These are phyloP conservation scores for Leishmania tropica DNA, from an alignment of 208 protist species.

Conservation along the genomic window DNA sequence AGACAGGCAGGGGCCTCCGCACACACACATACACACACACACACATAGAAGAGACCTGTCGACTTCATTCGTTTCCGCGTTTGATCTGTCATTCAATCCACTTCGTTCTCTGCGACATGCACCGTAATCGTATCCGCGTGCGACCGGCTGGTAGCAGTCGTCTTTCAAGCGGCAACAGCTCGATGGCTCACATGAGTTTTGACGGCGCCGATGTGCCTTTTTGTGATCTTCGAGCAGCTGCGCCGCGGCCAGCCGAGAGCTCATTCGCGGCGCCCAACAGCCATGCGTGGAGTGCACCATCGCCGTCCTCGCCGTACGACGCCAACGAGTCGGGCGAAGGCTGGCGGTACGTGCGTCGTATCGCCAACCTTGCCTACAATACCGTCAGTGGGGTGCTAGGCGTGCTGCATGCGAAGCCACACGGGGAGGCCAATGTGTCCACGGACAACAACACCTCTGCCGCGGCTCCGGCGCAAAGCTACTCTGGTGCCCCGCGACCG, in stretches of 20 bases:
- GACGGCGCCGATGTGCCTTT: background rate
- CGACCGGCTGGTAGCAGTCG: slow-evolving; percentile 15
- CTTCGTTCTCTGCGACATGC: slow-evolving; percentile 4
- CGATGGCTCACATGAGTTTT: background rate
- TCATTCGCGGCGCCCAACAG: background rate
- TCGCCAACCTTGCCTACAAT: slow-evolving; percentile 16
- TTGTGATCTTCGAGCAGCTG: background rate
- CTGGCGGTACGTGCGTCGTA: slow-evolving; percentile 20
- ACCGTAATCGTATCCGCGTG: slow-evolving; percentile 36
- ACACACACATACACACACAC: background rate
- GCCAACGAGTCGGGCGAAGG: background rate
- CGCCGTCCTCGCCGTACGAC: background rate
- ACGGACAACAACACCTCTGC: background rate
- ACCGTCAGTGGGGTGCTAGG: slow-evolving; percentile 30
- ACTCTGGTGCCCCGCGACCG: background rate
- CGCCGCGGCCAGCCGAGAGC: background rate
- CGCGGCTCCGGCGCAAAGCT: background rate
- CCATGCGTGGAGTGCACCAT: background rate
- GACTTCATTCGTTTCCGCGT: background rate
- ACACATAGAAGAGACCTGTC: background rate
- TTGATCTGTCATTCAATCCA: background rate
- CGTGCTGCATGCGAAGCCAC: background rate
- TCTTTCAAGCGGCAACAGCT: background rate
- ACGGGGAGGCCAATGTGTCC: background rate
- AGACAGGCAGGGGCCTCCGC: background rate